Evolutionary conservation across 495 filamentous ascomycete genomes (phyloP).

Genomic region (Penicillium dipodomyicola): DNA sequence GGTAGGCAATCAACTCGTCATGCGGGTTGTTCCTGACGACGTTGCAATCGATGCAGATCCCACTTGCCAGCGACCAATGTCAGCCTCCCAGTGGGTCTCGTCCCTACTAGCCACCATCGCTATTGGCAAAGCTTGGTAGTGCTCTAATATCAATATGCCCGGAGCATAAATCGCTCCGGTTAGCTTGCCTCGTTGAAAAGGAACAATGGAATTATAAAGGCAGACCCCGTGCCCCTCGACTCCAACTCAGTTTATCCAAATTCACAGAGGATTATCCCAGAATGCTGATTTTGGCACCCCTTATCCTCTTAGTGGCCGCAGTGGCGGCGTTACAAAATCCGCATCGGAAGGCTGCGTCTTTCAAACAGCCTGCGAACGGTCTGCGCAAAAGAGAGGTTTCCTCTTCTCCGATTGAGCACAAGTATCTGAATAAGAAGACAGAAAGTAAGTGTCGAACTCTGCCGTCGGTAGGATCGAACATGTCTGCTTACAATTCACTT

Average conservation of each 20-base stretch:
- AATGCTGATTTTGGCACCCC: slow-evolving; percentile 13
- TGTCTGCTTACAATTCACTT: neutral
- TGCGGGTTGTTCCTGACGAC: slow-evolving; percentile 18
- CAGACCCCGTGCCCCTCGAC: neutral
- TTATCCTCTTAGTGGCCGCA: slow-evolving; percentile 6
- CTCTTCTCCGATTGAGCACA: slow-evolving; percentile 1
- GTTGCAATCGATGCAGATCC: slow-evolving; percentile 18
- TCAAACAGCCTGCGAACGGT: neutral
- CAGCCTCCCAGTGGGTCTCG: neutral
- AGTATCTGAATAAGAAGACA: slow-evolving; percentile 21
- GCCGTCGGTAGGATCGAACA: neutral
- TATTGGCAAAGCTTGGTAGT: slow-evolving; percentile 15
- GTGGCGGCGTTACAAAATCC: slow-evolving; percentile 19
- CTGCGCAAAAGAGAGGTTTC: slow-evolving; percentile 5
- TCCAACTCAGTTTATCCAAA: neutral
- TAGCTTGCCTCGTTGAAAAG: neutral
- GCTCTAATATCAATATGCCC: slow-evolving; percentile 1
- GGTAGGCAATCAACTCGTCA: slow-evolving; percentile 10
- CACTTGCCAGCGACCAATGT: slow-evolving; percentile 8
- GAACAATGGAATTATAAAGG: neutral
- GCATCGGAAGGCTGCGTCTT: slow-evolving; percentile 18
- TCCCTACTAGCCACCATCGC: neutral
- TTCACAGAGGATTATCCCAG: neutral
- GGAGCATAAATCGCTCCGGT: neutral
- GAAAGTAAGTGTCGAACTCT: slow-evolving; percentile 10